phyloP scores from a whole-genome alignment of 2,329 filamentous ascomycete genomes.

The Gaeumannomyces sp. region DNA sequence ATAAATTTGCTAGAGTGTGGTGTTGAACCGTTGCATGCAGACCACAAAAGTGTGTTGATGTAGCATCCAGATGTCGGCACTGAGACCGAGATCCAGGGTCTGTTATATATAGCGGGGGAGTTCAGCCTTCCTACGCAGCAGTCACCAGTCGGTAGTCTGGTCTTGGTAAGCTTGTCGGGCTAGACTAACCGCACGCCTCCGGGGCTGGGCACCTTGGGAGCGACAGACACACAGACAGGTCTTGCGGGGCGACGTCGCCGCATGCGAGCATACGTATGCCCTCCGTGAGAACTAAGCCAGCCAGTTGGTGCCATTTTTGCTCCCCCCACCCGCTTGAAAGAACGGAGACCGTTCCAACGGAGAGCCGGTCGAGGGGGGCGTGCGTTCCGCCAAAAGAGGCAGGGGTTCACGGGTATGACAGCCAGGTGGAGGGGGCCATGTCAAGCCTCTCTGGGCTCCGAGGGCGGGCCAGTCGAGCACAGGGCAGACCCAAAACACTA shows the following conservation, averaged over 20 bases:
- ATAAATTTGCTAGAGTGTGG: neutral
- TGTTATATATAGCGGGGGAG: conserved; percentile 12
- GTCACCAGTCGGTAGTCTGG: neutral
- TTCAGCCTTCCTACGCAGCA: neutral
- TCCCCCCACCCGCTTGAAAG: neutral
- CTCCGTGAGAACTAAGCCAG: neutral
- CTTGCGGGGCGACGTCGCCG: neutral
- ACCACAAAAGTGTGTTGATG: conserved; percentile 7
- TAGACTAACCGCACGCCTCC: neutral
- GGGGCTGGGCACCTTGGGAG: neutral
- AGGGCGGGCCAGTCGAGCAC: too few species aligned
- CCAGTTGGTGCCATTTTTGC: neutral
- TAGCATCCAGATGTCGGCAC: conserved; percentile 5
- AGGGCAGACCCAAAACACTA: neutral
- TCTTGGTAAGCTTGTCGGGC: neutral
- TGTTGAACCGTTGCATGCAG: conserved; percentile 5
- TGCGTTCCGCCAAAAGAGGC: neutral
- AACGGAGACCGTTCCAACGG: neutral
- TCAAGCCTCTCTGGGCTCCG: neutral
- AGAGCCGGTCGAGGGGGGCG: neutral
- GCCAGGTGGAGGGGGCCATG: neutral
- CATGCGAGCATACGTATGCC: neutral
- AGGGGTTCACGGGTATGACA: neutral
- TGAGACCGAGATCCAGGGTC: neutral
- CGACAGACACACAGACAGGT: neutral